Evolutionary conservation across 805 yeast species (phyloP).

Genomic region (Jamesozyma hellenica): DNA sequence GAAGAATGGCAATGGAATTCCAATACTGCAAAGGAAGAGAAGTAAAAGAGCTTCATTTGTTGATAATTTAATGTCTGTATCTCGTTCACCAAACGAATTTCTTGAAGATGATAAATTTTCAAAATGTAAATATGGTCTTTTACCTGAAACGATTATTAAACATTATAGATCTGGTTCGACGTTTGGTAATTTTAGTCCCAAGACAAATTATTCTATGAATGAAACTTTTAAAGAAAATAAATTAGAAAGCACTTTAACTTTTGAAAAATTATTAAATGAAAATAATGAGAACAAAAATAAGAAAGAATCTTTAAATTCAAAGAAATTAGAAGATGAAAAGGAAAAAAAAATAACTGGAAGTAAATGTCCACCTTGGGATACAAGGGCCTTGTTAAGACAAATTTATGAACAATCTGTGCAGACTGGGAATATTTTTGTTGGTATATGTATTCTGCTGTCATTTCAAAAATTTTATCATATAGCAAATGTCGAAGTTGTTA

Average conservation of each 20-base stretch:
- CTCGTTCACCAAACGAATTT: conserved; percentile 14
- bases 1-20: conserved; percentile 9
- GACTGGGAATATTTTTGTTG: conserved; percentile 24
- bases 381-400: conserved; percentile 21
- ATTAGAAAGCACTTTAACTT: not conserved
- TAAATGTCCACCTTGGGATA: conserved; percentile 24
- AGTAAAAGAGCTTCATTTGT: conserved; percentile 23
- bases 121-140: not conserved
- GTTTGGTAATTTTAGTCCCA: conserved; percentile 13
- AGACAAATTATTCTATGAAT: conserved; percentile 13
- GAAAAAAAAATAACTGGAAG: not conserved
- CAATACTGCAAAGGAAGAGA: conserved; percentile 17
- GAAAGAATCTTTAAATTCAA: not conserved
- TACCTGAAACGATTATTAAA: not conserved
- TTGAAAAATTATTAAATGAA: not conserved
- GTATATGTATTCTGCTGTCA: conserved; percentile 20
- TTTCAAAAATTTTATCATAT: conserved; percentile 25
- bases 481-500: conserved; percentile 20
- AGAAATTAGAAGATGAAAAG: not conserved
- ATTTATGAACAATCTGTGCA: conserved; percentile 25
- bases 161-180: conserved; percentile 5
- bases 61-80: conserved; percentile 25
- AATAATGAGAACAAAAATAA: not conserved
- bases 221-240: conserved; percentile 3
- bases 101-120: conserved; percentile 4